phyloP scores from a whole-genome alignment of 306 rosid genomes.

The Cucurbita argyrosperma region DNA sequence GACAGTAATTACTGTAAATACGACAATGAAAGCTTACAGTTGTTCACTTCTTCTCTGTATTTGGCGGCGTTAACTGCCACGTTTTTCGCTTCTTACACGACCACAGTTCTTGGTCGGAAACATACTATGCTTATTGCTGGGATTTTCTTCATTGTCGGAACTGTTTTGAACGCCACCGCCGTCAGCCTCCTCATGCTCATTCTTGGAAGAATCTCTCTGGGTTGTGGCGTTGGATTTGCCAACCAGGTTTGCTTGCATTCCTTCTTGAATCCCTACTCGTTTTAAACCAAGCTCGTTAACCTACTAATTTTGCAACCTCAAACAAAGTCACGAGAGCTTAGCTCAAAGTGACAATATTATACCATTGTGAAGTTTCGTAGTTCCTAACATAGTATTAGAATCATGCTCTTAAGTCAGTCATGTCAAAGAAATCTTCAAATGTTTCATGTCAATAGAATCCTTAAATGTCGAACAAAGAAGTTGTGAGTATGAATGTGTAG shows the following conservation, averaged over 20 bases:
- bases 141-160: conserved; percentile 37
- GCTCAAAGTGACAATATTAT: no score
- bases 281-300: no score
- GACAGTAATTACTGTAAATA: conserved; percentile 25
- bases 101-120: conserved; percentile 32
- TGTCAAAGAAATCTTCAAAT: no score
- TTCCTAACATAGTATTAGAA: no score
- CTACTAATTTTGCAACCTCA: no score
- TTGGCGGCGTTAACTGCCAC: conserved; percentile 16
- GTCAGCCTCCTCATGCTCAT: conserved; percentile 31
- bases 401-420: no score
- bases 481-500: no score
- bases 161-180: conserved; percentile 32
- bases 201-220: conserved; percentile 44
- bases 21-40: conserved; percentile 10
- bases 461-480: no score
- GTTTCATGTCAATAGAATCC: no score
- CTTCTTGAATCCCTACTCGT: no score
- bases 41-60: conserved; percentile 23
- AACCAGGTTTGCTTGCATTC: conserved; percentile 40
- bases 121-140: conserved; percentile 65
- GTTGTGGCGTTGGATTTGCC: conserved; percentile 82
- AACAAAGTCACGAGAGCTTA: no score
- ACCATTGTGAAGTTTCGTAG: no score
- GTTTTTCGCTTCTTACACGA: conserved; percentile 18